Base-by-base conservation (phyloP, 169 alveolate genomes). In the Theileria luwenshuni region DNA sequence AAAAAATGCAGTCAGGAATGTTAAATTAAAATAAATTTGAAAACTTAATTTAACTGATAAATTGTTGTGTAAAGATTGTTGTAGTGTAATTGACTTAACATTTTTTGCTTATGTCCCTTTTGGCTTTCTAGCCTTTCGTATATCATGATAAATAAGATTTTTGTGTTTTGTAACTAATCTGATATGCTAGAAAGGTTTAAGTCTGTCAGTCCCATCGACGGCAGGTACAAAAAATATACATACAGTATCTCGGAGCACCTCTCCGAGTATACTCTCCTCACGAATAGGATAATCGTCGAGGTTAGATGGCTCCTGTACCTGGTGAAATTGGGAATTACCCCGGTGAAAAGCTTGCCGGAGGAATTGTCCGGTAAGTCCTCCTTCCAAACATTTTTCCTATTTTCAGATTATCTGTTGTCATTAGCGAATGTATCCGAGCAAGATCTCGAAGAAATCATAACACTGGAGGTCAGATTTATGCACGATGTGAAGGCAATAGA, bases 401-500 rank as follows among this genome's bases (percentile, higher is more conserved):
- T n/a, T 27, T 8, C 68, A 84, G 70, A 64, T 32, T 21, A 68
- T 74, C 56, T 67, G 25, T 48, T 49, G 17, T 62, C 60, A 19
- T 52, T 56, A 19, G 25, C 83, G 32, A 59, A 86, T 33, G 89
- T 95, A 76, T 64, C 65, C 23, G 76, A 86, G 25, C 71, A 85
- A 17, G 94, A 88, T 42, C 91, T 96, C 19, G 77, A 65, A 42
- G 67, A 91, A 61, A 95, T 94, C 25, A 90, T 91, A 67, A 49
- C 56, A 38, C 87, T 94, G 17, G 98, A 95, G 70, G 77, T 74
- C 25, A 92, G 84, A 41, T 87, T 96, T n/a, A 93, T 93, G 84
- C 98, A 95, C 76, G 98, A 95, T 83, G 97, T 96, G 27, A 94
- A 96, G 59, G 97, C 99, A 0, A 92, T 93, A 0, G 99, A 96